phyloP scores from a whole-genome alignment of 2,329 filamentous ascomycete species.

The Alternaria brassicae region DNA sequence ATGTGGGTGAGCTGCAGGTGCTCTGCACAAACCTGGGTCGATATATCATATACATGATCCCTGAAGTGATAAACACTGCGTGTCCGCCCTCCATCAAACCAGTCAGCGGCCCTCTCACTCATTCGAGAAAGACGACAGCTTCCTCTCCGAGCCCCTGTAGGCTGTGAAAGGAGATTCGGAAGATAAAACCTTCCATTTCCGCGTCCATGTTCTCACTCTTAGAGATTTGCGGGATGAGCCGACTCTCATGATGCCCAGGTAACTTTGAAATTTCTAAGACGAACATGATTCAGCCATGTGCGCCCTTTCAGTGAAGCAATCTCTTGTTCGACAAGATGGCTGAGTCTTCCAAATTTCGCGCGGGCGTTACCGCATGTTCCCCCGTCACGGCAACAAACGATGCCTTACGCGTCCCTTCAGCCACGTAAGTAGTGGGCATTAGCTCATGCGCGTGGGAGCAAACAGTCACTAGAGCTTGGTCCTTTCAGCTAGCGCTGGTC shows the following conservation, averaged over 20 bases:
- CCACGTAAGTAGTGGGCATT: background rate
- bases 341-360: background rate
- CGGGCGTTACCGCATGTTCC: background rate
- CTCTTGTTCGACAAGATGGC: background rate
- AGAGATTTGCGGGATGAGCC: background rate
- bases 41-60: conserved; percentile 3
- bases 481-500: background rate
- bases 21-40: conserved; percentile 5
- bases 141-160: background rate
- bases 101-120: background rate
- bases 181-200: background rate
- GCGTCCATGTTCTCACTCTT: background rate
- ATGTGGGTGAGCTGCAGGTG: conserved; percentile 14
- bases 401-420: background rate
- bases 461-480: background rate
- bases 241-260: background rate
- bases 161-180: background rate
- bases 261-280: background rate
- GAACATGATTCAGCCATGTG: background rate
- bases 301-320: background rate
- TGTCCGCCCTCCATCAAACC: background rate
- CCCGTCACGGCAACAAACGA: conserved; percentile 3
- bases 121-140: background rate
- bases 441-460: background rate
- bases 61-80: conserved; percentile 9